These are phyloP conservation scores for Opeltia flavorubescens DNA, from an alignment of 495 filamentous ascomycete genomes.

Conservation along the genomic window DNA sequence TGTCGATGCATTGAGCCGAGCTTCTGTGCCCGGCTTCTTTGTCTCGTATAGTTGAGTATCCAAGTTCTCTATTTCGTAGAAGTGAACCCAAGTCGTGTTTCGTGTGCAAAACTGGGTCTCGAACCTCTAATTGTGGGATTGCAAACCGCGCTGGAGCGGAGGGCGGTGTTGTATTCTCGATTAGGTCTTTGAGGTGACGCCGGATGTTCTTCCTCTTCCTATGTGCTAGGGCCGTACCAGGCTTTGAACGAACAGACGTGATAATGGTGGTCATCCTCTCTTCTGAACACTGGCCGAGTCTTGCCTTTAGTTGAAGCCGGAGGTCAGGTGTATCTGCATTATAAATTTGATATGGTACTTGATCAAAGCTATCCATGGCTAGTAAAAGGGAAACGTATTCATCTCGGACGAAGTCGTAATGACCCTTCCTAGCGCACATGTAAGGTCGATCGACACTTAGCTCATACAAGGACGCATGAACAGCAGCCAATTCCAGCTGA, in stretches of 20 bases:
- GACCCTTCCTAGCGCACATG: neutral
- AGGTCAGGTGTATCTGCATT: neutral
- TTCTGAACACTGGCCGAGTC: neutral
- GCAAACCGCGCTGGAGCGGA: neutral
- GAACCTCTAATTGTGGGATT: too few relatives aligned
- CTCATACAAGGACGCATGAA: neutral
- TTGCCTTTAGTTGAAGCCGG: neutral
- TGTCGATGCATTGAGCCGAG: neutral
- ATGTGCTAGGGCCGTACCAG: neutral
- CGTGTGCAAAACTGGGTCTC: too few relatives aligned
- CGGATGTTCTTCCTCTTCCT: neutral
- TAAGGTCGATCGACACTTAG: neutral
- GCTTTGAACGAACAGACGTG: neutral
- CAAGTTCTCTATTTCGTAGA: constrained; percentile 13
- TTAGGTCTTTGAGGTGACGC: neutral
- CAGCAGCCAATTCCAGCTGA: neutral
- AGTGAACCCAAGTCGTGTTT: neutral
- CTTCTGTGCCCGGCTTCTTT: too few relatives aligned
- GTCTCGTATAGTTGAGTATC: neutral
- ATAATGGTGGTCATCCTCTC: neutral
- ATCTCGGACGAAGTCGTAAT: neutral
- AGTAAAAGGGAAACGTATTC: neutral
- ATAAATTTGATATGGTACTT: neutral
- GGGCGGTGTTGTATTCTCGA: neutral
- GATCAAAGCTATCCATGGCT: neutral